Conservation (phyloP, 148 eudicot genomes). For the Pharnaceum exiguum region DNA sequence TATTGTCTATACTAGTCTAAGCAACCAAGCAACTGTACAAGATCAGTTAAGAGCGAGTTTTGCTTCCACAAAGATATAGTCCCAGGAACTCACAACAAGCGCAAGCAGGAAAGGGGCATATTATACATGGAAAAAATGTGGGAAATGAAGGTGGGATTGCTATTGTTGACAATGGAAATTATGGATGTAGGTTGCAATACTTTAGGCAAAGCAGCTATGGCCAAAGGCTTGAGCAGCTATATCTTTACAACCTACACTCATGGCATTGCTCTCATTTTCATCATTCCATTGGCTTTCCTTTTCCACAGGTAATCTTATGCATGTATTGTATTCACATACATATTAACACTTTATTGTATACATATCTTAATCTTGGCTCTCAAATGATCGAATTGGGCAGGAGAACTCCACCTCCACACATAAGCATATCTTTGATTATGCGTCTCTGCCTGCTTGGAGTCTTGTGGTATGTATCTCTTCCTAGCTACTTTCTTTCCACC, state of each 20-base stretch:
- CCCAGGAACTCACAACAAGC: too few species aligned
- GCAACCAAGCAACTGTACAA: too few species aligned
- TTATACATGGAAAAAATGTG: background rate
- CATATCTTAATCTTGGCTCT: background rate
- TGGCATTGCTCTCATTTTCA: conserved; percentile 6
- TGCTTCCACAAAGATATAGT: too few species aligned
- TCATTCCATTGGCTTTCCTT: background rate
- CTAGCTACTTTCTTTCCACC: too few species aligned
- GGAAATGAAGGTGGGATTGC: background rate
- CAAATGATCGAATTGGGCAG: background rate
- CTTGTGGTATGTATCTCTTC: background rate
- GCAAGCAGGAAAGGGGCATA: background rate
- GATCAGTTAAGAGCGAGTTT: too few species aligned
- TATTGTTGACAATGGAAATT: conserved; percentile 9
- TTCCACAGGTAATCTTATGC: background rate
- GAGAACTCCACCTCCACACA: background rate
- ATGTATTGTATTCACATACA: background rate
- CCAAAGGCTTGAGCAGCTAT: conserved; percentile 28
- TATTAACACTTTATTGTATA: background rate
- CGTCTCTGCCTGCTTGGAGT: background rate
- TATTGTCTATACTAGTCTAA: too few species aligned
- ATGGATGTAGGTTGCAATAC: conserved; percentile 22
- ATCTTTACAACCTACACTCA: conserved; percentile 19
- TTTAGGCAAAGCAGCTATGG: conserved; percentile 24
- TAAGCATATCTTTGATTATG: background rate